Base-by-base conservation (phyloP, 148 eudicot genomes). In the Polygonum aviculare region DNA sequence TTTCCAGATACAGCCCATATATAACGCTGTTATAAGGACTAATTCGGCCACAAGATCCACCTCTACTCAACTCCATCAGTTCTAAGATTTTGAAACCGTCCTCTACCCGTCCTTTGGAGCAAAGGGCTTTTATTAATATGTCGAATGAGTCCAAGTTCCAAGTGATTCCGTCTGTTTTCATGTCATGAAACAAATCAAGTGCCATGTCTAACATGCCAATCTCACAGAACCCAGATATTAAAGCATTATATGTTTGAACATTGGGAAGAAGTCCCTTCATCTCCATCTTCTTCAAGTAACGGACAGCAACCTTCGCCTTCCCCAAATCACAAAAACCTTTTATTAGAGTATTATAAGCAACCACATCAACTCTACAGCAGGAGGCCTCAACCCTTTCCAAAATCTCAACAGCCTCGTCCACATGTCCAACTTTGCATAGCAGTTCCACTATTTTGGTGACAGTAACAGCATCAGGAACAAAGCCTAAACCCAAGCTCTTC, bases 221-320 rank as follows among this genome's bases (percentile, higher is more conserved):
- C 52, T 89, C 87, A 75, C 94, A 93, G 62, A 90, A 91, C 21
- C 94, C 98, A 59, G 77, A 54, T 16, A 95, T 91, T 72, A 93
- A 79, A 15, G 70, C 76, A 79, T 92, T 93, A 76, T 95, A 95
- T 12, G 98, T 95, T 63, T 89, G 88, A 14, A 81, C 84, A 85
- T 88, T 95, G 4, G 99, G 97, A 38, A 95, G 84, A 80, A 85
- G 81, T 11, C 98, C 98, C 82, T 88, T 93, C 63, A 55, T 82
- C 91, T 93, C 99, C 99, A 95, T 95, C 78, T 91, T 86, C 85
- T 91, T 89, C 75, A 89, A 77, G 73, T 82, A 88, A 16, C 84
- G 86, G 75, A 80, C 12, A n/a, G 85, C 93, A 40, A 84, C 84
- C 81, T 85, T 90, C 0, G 86, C 85, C 85, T 95, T 95, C 38